A percentile compares a stretch with the other conserved stretches of the same genome.
Conservation (phyloP, 495 filamentous ascomycete species). For the Hypoxylon perforatum region DNA sequence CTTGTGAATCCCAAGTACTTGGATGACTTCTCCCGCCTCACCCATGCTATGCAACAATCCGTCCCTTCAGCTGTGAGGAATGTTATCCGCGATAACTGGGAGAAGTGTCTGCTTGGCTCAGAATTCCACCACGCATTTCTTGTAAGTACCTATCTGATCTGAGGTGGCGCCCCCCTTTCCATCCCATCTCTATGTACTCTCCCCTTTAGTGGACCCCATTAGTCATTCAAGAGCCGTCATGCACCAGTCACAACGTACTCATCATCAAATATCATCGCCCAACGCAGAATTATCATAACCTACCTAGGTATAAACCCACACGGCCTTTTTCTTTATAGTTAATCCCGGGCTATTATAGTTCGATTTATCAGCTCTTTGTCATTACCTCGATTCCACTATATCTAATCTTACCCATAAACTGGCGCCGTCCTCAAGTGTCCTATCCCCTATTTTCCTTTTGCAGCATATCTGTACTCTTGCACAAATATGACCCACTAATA, state of each 20-base stretch:
- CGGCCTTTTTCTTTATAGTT: too few species aligned
- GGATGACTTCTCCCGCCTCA: slow-evolving; percentile 56
- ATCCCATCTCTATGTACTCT: neutral
- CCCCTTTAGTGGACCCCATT: neutral
- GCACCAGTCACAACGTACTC: too few species aligned
- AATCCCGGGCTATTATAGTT: too few species aligned
- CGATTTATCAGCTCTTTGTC: neutral
- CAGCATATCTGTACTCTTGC: neutral
- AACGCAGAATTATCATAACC: too few species aligned
- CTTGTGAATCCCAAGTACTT: slow-evolving; percentile 50
- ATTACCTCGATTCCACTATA: neutral
- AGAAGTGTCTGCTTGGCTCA: slow-evolving; percentile 61
- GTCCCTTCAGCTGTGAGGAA: slow-evolving; percentile 57
- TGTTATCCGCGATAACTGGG: slow-evolving; percentile 59
- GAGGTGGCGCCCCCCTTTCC: neutral
- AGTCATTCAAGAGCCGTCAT: too few species aligned
- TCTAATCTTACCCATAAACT: neutral
- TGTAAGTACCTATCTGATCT: slow-evolving; percentile 49
- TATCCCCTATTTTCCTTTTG: neutral
- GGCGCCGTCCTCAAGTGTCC: neutral
- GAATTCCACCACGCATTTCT: slow-evolving; percentile 63
- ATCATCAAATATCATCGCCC: too few species aligned
- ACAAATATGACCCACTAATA: slow-evolving; percentile 4
- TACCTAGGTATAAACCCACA: too few species aligned
- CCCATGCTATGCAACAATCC: slow-evolving; percentile 54